Base-by-base conservation (phyloP, 352 stramenopile species). In the Phytopythium delawarense region DNA sequence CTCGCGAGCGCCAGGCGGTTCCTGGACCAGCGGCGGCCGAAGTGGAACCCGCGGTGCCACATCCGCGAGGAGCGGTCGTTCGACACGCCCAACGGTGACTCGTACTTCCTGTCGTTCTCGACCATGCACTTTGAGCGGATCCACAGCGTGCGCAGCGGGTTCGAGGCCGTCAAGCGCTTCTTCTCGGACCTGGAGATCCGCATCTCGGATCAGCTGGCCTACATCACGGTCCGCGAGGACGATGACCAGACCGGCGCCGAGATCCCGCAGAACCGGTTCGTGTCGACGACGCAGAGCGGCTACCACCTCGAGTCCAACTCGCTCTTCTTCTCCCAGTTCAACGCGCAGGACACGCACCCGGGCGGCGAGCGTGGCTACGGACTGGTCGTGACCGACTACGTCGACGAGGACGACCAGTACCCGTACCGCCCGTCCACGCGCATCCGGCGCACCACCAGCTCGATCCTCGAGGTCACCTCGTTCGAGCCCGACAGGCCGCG, bases 191-290 rank as follows among this genome's bases (percentile, higher is more conserved):
- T 80, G 49, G 77, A 87, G 62, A 81, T 87, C 44, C 74, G 60
- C 4, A 71, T 84, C n/a, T 79, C 75, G 15, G 75, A 87, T 53
- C 70, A 79, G 46, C 65, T 82, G 21, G 73, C 72, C 13, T 71
- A 77, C 61, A 74, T 84, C 37, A 75, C 70, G 23, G 67, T 84
- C 40, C 78, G 75, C 39, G 73, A 87, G 48, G 70, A 80, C 62
- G 75, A 84, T 44, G 70, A 80, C 61, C 69, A 66, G n/a, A 61
- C 73, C 46, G 63, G 60, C 1, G 59, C 64, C 6, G 70, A 71
- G 7, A 71, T 78, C 42, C 75, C 69, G 35, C 71, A 79, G 58
- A 72, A 79, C 37, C 75, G 78, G 15, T 49, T 83, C 32, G 66
- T 87, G 13, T 66, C 69, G 5, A 74, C 69, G 20, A 74, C 71